phyloP scores from a whole-genome alignment of 1,139 yeast species.

The Sporopachydermia cereana region DNA sequence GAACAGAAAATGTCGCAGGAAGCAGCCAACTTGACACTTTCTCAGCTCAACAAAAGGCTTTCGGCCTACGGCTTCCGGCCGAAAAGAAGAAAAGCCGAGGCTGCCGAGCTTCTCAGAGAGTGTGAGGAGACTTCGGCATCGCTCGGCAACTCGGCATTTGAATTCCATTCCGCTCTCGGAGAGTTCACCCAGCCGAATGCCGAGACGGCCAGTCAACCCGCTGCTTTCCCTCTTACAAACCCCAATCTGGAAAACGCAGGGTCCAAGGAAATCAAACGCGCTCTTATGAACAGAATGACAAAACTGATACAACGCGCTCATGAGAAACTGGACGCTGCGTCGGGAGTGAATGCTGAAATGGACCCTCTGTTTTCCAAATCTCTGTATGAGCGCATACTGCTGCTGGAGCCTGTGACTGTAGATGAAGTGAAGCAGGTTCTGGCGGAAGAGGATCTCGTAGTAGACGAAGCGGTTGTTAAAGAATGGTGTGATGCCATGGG shows the following conservation, averaged over 20 bases:
- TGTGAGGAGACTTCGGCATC: not conserved
- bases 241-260: not conserved
- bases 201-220: constrained; percentile 2
- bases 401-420: constrained; percentile 26
- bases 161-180: too few relatives aligned
- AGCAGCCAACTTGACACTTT: not conserved
- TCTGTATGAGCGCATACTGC: constrained; percentile 3
- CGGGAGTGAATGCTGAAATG: not conserved
- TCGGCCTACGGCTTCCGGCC: not conserved
- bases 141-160: not conserved
- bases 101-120: not conserved
- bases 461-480: constrained; percentile 11
- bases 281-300: not conserved
- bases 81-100: not conserved
- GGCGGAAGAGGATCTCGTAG: constrained; percentile 6
- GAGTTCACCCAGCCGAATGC: not conserved
- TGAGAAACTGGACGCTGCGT: too few relatives aligned
- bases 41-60: not conserved
- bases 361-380: not conserved
- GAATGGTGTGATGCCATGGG: constrained; percentile 19
- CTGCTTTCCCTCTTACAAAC: not conserved
- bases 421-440: constrained; percentile 16
- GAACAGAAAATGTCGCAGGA: too few relatives aligned
- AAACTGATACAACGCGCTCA: not conserved
- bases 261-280: not conserved